These are phyloP conservation scores for Tephrocybe sp. DNA, from an alignment of 768 basidiomycete species.

Conservation along the genomic window DNA sequence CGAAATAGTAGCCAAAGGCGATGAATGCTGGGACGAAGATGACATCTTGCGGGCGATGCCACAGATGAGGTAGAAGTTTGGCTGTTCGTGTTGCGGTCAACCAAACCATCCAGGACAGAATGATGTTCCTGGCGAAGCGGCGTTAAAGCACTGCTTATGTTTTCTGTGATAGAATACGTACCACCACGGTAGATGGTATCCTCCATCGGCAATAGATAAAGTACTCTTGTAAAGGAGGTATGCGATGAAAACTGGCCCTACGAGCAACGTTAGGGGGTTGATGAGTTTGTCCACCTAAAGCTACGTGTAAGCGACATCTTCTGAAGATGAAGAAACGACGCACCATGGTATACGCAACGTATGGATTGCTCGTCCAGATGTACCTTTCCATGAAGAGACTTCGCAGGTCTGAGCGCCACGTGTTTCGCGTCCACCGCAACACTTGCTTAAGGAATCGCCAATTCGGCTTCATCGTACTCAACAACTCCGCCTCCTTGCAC, in stretches of 20 bases:
- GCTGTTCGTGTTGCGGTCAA: conserved; percentile 69
- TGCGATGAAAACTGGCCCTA: conserved; percentile 78
- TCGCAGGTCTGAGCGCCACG: conserved; percentile 88
- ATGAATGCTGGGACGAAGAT: conserved; percentile 86
- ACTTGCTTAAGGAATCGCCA: conserved; percentile 97
- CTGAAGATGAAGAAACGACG: conserved; percentile 43
- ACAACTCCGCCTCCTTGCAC: conserved; percentile 81
- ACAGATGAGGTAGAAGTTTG: conserved; percentile 84
- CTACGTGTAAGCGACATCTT: conserved; percentile 1
- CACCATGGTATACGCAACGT: conserved; percentile 93
- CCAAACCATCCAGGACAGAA: conserved; percentile 69
- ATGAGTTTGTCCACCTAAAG: conserved; percentile 80
- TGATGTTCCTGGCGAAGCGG: conserved; percentile 56
- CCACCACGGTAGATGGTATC: conserved; percentile 85
- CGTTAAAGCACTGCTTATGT: conserved; percentile 4
- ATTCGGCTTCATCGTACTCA: conserved; percentile 95
- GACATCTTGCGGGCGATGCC: conserved; percentile 73
- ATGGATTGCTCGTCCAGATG: conserved; percentile 88
- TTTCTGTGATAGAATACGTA: conserved; percentile 31
- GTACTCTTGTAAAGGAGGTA: conserved; percentile 81
- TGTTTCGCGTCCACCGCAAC: conserved; percentile 90
- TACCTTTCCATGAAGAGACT: conserved; percentile 87
- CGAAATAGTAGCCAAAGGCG: conserved; percentile 91
- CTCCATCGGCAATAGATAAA: conserved; percentile 61
- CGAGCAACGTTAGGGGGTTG: conserved; percentile 84